phyloP scores from a whole-genome alignment of 805 yeast species.

The Sugiyamaella americana region DNA sequence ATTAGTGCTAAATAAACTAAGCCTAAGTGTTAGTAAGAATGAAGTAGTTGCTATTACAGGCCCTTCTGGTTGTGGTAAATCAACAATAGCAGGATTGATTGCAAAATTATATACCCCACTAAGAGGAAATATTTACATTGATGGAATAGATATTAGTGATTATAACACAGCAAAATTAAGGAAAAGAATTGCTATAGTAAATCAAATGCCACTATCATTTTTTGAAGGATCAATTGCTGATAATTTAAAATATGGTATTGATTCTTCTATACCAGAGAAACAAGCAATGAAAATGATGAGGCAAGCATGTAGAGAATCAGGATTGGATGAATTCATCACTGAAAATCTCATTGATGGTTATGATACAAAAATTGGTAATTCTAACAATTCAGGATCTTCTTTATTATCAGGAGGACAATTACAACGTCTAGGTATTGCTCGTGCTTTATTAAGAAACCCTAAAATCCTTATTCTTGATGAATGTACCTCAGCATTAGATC shows the following conservation, averaged over 20 bases:
- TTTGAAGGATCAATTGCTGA: constrained; percentile 70
- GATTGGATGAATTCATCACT: constrained; percentile 49
- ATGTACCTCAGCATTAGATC: constrained; percentile 82
- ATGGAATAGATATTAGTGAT: constrained; percentile 41
- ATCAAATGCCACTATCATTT: constrained; percentile 59
- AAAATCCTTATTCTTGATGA: constrained; percentile 69
- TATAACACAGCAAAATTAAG: constrained; percentile 48
- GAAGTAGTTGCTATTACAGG: constrained; percentile 70
- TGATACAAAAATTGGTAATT: constrained; percentile 51
- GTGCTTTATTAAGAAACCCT: constrained; percentile 70
- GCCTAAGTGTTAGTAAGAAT: constrained; percentile 39
- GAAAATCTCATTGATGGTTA: constrained; percentile 49
- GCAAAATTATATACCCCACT: constrained; percentile 45
- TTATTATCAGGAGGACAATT: constrained; percentile 83
- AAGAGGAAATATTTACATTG: constrained; percentile 39
- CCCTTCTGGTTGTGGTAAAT: constrained; percentile 86
- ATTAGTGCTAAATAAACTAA: constrained; percentile 38
- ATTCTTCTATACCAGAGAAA: neutral
- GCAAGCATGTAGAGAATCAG: constrained; percentile 39
- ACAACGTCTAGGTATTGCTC: constrained; percentile 77
- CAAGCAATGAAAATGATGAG: constrained; percentile 25
- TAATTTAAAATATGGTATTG: constrained; percentile 54
- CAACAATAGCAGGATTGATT: constrained; percentile 60
- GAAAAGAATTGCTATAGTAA: constrained; percentile 56
- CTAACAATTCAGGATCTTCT: constrained; percentile 29